phyloP scores from a whole-genome alignment of 2,329 filamentous ascomycete species.

The Xylariaceae sp. region DNA sequence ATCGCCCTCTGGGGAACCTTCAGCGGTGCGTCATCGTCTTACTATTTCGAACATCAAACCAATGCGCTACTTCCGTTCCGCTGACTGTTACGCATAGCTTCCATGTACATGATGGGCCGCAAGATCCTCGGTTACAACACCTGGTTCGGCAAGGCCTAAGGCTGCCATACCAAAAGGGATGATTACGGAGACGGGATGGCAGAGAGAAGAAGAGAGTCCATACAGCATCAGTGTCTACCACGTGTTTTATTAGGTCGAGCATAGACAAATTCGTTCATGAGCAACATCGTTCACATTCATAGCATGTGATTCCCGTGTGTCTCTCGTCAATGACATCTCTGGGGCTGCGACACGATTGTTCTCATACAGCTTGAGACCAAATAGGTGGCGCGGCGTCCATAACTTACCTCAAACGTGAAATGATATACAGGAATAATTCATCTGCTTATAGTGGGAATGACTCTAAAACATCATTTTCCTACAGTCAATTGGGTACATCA shows the following conservation, averaged over 20 bases:
- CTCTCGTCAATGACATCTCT: no score
- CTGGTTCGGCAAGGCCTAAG: constrained; percentile 62
- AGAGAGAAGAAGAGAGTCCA: neutral
- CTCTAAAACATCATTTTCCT: no score
- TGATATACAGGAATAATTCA: no score
- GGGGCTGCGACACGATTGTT: no score
- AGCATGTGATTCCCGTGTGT: constrained; percentile 5
- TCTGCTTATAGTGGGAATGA: no score
- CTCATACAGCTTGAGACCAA: no score
- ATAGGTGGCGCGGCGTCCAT: no score
- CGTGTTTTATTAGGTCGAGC: constrained; percentile 17
- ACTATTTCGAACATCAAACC: neutral
- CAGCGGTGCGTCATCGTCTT: constrained; percentile 51
- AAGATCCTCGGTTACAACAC: constrained; percentile 76
- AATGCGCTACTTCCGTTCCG: constrained; percentile 7
- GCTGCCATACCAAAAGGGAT: constrained; percentile 3
- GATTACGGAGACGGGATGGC: constrained; percentile 11
- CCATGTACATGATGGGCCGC: constrained; percentile 70
- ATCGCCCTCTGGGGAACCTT: constrained; percentile 59
- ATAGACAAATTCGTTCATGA: constrained; percentile 21
- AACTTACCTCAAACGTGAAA: no score
- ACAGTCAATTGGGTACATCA: no score
- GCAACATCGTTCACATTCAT: constrained; percentile 14
- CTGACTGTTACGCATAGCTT: constrained; percentile 34
- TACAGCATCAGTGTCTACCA: constrained; percentile 6